A percentile compares a stretch with the other conserved stretches of the same genome.
These are phyloP conservation scores for Leishmania braziliensis DNA, from an alignment of 208 protist species.

Conservation along the genomic window DNA sequence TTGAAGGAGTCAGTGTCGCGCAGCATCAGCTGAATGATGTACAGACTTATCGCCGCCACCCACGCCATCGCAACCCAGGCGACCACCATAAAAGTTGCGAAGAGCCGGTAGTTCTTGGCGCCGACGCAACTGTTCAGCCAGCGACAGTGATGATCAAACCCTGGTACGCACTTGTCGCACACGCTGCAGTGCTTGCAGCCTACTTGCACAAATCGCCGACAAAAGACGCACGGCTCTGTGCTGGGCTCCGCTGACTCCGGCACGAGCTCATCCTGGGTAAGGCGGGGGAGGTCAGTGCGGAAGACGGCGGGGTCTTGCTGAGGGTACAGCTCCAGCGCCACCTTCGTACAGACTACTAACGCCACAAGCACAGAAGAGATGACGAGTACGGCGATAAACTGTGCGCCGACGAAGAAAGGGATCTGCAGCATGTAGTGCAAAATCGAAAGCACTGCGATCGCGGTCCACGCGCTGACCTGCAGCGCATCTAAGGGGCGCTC, in stretches of 20 bases:
- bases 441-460: constrained; percentile 48
- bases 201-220: constrained; percentile 71
- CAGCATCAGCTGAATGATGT: constrained; percentile 55
- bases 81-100: constrained; percentile 69
- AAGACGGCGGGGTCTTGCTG: constrained; percentile 83
- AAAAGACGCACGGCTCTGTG: constrained; percentile 79
- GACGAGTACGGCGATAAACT: constrained; percentile 49
- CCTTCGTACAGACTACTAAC: constrained; percentile 49
- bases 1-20: constrained; percentile 50
- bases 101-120: constrained; percentile 76
- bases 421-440: constrained; percentile 73
- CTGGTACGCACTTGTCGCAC: constrained; percentile 91
- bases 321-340: constrained; percentile 62
- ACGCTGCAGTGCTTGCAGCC: constrained; percentile 89
- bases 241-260: constrained; percentile 34
- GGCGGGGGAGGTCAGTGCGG: constrained; percentile 49
- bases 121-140: constrained; percentile 93
- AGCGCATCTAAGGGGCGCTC: constrained; percentile 74
- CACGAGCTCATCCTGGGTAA: constrained; percentile 58
- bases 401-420: constrained; percentile 52
- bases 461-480: constrained; percentile 69
- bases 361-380: constrained; percentile 48
- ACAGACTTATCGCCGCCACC: constrained; percentile 63
- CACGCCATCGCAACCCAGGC: constrained; percentile 69
- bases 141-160: constrained; percentile 93